phyloP scores from a whole-genome alignment of 106 monocot genomes.

The Gastrodia elata region DNA sequence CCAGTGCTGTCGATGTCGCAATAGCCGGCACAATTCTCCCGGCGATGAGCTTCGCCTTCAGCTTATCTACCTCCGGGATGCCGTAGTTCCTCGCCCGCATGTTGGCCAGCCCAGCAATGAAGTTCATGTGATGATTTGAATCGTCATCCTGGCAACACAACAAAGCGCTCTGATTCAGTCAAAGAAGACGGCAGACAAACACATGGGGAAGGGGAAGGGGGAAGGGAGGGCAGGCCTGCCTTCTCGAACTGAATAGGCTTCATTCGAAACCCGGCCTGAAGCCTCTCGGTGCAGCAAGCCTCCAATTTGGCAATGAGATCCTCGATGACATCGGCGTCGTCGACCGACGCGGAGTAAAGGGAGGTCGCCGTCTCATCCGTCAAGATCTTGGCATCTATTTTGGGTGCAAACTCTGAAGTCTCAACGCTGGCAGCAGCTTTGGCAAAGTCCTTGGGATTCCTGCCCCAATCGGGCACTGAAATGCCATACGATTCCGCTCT shows the following conservation, averaged over 20 bases:
- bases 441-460: slow-evolving; percentile 5
- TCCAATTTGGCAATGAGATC: slow-evolving; percentile 13
- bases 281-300: not conserved
- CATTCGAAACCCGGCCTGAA: slow-evolving; percentile 6
- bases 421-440: not conserved
- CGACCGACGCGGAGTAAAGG: not conserved
- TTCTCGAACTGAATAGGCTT: slow-evolving; percentile 11
- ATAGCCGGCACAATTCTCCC: slow-evolving; percentile 48
- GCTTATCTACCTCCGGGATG: slow-evolving; percentile 55
- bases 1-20: slow-evolving; percentile 51
- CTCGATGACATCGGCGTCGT: slow-evolving; percentile 9
- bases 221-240: not conserved
- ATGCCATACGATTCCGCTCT: slow-evolving; percentile 6
- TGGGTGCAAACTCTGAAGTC: slow-evolving; percentile 5
- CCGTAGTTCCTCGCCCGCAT: slow-evolving; percentile 62
- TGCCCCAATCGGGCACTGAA: slow-evolving; percentile 11
- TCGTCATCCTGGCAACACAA: slow-evolving; percentile 32
- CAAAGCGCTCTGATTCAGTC: not conserved
- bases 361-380: slow-evolving; percentile 2
- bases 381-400: slow-evolving; percentile 4
- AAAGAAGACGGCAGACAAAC: not conserved
- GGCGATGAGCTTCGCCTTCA: slow-evolving; percentile 53
- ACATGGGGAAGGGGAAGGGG: not conserved
- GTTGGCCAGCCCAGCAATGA: slow-evolving; percentile 54
- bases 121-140: slow-evolving; percentile 50